phyloP scores from a whole-genome alignment of 306 rosid species.

The Dalbergia cultrata region DNA sequence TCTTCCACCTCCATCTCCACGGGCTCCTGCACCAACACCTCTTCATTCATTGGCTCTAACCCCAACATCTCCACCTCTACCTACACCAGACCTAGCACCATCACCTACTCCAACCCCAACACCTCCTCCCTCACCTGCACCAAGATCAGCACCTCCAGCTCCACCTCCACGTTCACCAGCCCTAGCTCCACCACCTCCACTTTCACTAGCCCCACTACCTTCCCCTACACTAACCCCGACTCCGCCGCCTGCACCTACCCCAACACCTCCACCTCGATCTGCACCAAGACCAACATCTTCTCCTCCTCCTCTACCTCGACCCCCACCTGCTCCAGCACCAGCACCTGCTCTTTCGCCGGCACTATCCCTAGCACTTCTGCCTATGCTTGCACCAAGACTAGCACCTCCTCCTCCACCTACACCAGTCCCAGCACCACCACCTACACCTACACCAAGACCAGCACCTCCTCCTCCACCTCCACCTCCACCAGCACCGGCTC shows the following conservation, averaged over 20 bases:
- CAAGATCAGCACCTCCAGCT: background rate
- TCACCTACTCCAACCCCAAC: too few species aligned
- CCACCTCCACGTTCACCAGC: background rate
- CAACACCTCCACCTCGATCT: background rate
- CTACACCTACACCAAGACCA: background rate
- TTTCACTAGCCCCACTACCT: background rate
- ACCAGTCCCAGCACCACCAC: background rate
- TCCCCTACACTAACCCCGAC: background rate
- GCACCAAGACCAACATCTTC: background rate
- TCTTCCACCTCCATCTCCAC: background rate
- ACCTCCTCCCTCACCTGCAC: too few species aligned
- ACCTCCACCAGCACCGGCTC: background rate
- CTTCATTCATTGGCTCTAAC: background rate
- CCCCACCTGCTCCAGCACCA: too few species aligned
- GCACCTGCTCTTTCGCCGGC: background rate
- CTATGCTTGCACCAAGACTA: background rate
- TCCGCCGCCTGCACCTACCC: background rate
- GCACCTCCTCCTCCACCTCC: background rate
- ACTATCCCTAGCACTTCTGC: background rate
- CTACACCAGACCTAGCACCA: background rate
- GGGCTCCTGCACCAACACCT: background rate
- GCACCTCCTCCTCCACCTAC: background rate
- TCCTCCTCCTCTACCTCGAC: background rate
- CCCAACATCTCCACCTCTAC: background rate
- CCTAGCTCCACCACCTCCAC: fast-evolving